These are phyloP conservation scores for Cicer chorassanicum DNA, from an alignment of 306 rosid genomes.

Conservation along the genomic window DNA sequence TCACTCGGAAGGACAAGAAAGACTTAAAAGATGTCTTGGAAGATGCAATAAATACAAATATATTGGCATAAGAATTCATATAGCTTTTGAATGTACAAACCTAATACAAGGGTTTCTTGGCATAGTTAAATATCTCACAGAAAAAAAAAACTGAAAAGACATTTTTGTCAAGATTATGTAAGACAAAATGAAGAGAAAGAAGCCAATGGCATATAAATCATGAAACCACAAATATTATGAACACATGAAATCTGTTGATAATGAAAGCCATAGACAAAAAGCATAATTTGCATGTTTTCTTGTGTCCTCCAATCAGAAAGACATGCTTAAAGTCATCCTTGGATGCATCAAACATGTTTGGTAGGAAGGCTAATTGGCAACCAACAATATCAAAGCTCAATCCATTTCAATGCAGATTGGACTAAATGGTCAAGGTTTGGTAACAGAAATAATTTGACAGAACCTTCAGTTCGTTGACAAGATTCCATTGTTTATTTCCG, in stretches of 20 bases:
- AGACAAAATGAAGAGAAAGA: conserved; percentile 12
- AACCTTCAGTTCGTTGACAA: conserved; percentile 1
- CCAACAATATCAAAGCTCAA: conserved; percentile 5
- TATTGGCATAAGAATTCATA: conserved; percentile 17
- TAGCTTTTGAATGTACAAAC: conserved; percentile 20
- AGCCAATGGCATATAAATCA: conserved; percentile 21
- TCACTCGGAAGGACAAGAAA: background rate
- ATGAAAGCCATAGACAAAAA: conserved; percentile 16
- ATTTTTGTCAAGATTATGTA: conserved; percentile 11
- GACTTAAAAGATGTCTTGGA: conserved; percentile 20
- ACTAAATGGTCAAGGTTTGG: conserved; percentile 17
- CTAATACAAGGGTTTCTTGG: background rate
- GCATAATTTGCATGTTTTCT: conserved; percentile 27
- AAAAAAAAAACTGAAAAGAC: conserved; percentile 1
- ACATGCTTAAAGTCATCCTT: conserved; percentile 17
- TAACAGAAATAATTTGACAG: conserved; percentile 15
- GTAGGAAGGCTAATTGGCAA: conserved; percentile 1
- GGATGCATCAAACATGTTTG: conserved; percentile 21
- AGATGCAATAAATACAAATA: conserved; percentile 3
- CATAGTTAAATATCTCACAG: conserved; percentile 1
- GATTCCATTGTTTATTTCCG: background rate
- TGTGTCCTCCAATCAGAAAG: conserved; percentile 13
- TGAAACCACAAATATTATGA: background rate
- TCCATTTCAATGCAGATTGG: conserved; percentile 31
- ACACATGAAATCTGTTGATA: conserved; percentile 18